phyloP scores from a whole-genome alignment of 805 yeast genomes.

The Schizosaccharomyces osmophilus region DNA sequence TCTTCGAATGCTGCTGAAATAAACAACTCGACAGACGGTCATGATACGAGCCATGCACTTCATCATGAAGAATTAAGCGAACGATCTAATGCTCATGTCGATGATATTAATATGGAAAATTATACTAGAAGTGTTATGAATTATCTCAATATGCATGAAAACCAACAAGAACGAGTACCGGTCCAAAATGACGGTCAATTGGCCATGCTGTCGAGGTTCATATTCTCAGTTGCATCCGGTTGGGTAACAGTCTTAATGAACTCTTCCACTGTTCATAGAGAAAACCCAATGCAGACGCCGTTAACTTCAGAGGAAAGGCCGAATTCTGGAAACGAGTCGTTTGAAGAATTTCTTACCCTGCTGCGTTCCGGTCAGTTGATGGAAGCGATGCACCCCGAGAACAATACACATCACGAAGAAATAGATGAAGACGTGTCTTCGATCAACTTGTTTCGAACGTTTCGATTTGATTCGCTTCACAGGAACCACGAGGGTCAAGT shows the following conservation, averaged over 20 bases:
- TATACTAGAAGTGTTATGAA: background rate
- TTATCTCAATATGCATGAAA: background rate
- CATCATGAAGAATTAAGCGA: background rate
- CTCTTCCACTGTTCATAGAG: background rate
- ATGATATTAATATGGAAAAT: background rate
- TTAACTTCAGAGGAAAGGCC: background rate
- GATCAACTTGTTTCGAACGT: slow-evolving; percentile 15
- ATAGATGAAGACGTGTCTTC: slow-evolving; percentile 6
- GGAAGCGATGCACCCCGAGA: background rate
- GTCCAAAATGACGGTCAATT: background rate
- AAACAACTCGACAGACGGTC: too few relatives aligned
- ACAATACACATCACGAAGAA: background rate
- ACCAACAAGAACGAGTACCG: background rate
- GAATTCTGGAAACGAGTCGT: background rate
- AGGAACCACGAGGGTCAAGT: slow-evolving; percentile 1
- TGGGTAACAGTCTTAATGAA: background rate
- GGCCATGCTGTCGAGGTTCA: background rate
- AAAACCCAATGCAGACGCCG: background rate
- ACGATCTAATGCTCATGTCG: background rate
- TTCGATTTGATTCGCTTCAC: slow-evolving; percentile 9
- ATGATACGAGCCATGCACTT: background rate
- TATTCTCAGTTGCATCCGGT: background rate
- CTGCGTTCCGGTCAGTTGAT: background rate
- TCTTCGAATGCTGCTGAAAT: too few relatives aligned
- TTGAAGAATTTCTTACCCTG: background rate